Evolutionary conservation across 345 rosid genomes (phyloP), one percentile per base, ranked within the genome.

Genomic region (Raphanus raphanistrum): DNA sequence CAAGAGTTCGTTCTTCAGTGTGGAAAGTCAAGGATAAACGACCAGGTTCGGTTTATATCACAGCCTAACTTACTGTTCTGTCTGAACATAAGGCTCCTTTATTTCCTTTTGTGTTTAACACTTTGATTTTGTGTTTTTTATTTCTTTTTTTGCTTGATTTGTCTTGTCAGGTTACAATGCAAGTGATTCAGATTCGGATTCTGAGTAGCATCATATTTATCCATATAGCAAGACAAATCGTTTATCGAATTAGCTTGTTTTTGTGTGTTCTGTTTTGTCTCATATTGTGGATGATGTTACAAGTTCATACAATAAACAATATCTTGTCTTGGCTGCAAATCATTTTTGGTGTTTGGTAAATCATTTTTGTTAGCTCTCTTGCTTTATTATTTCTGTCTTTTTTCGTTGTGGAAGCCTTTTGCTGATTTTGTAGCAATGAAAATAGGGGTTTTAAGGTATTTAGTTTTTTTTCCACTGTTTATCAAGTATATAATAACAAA

Each of bases 101-200:
- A 6, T 55, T 54, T 12, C 38, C 0, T 35, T 64, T 64, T 27
- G 15, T 10, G 21, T 73, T 5, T 1, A 6, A 66, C 15, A 16
- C 8, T 25, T 33, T 75, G 66, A 4, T 63, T 25, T 50, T 17
- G 13, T 38, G 13, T 38, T 16, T 25, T 36, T 9, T 7, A n/a
- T 21, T 21, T 21, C 21, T 21, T 28, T 1, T 60, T 31, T 10
- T 4, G 9, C 25, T 0, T 61, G 36, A 52, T 74, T 79, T 35
- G 35, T 32, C 35, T 32, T 72, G 1, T 73, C 82, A 91, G 98
- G 98, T 73, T 94, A 94, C 73, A 90, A 90, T 79, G 97, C 97
- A 4, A 90, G 97, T 73, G 98, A 94, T 84, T 92, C 98, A 0
- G 98, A 93, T 84, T 93, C 98, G 0, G 97, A 86, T 35, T 71